phyloP scores from a whole-genome alignment of 2,329 filamentous ascomycete genomes.

The Fusarium sacchari region DNA sequence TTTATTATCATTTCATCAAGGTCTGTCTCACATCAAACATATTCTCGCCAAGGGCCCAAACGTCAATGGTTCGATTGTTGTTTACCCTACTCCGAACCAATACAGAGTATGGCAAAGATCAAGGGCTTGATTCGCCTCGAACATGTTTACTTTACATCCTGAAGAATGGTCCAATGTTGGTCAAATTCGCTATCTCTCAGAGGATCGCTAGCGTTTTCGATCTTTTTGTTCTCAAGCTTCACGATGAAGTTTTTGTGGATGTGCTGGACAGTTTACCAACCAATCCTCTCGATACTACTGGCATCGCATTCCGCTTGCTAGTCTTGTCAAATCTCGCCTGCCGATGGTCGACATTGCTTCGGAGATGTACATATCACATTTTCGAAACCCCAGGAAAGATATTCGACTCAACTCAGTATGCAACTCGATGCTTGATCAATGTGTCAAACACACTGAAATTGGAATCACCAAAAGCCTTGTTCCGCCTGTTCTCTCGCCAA shows the following conservation, averaged over 20 bases:
- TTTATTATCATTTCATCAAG: slow-evolving; percentile 82
- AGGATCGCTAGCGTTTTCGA: slow-evolving; percentile 80
- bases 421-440: slow-evolving; percentile 73
- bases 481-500: slow-evolving; percentile 86
- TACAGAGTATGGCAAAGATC: slow-evolving; percentile 71
- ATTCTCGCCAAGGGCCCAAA: slow-evolving; percentile 75
- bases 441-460: slow-evolving; percentile 75
- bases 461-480: slow-evolving; percentile 74
- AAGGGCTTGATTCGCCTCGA: slow-evolving; percentile 67
- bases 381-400: slow-evolving; percentile 89
- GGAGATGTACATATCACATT: slow-evolving; percentile 90
- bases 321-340: slow-evolving; percentile 82
- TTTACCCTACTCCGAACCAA: slow-evolving; percentile 74
- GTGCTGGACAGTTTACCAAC: slow-evolving; percentile 82
- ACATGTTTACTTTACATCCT: slow-evolving; percentile 82
- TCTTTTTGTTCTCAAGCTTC: slow-evolving; percentile 81
- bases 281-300: slow-evolving; percentile 77
- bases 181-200: slow-evolving; percentile 80
- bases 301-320: slow-evolving; percentile 84
- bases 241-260: slow-evolving; percentile 86
- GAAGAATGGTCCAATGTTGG: slow-evolving; percentile 69
- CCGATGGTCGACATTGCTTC: slow-evolving; percentile 84
- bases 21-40: slow-evolving; percentile 73
- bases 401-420: slow-evolving; percentile 71
- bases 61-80: slow-evolving; percentile 73